phyloP scores from a whole-genome alignment of 2,329 filamentous ascomycete genomes.

The Claviceps africana region DNA sequence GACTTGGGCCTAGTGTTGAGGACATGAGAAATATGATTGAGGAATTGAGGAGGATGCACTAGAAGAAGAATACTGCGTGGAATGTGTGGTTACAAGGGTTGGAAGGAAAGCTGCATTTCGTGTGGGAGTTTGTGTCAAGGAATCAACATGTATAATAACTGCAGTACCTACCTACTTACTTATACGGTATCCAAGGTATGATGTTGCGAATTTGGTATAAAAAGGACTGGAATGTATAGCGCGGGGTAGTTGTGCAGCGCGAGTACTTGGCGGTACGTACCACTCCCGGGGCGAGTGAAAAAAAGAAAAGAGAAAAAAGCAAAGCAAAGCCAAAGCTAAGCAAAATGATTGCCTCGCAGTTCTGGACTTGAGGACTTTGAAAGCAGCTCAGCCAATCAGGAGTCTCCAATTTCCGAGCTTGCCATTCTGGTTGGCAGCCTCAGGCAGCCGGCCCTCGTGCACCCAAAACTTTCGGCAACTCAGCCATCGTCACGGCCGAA shows the following conservation, averaged over 20 bases:
- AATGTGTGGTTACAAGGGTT: neutral
- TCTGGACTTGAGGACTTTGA: neutral
- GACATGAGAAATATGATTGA: slow-evolving; percentile 49
- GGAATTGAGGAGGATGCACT: slow-evolving; percentile 49
- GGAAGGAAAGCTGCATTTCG: neutral
- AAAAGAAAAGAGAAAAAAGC: neutral
- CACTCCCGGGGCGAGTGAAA: too few relatives aligned
- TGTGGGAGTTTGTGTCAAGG: neutral
- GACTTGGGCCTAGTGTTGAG: slow-evolving; percentile 46
- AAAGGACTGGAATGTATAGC: neutral
- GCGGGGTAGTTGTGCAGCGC: neutral
- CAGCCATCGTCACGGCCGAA: slow-evolving; percentile 23
- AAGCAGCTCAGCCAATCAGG: slow-evolving; percentile 26
- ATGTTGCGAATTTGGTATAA: too few relatives aligned
- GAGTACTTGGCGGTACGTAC: neutral
- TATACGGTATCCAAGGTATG: neutral
- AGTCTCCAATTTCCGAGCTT: slow-evolving; percentile 32
- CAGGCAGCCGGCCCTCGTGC: slow-evolving; percentile 25
- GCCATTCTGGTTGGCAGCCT: slow-evolving; percentile 22
- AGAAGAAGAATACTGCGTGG: neutral
- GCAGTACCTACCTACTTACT: neutral
- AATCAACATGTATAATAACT: neutral
- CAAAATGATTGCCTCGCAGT: neutral
- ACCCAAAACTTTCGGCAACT: slow-evolving; percentile 27
- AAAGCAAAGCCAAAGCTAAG: neutral